Conservation (phyloP, 257 asterid genomes). For the Ballota nigra region DNA sequence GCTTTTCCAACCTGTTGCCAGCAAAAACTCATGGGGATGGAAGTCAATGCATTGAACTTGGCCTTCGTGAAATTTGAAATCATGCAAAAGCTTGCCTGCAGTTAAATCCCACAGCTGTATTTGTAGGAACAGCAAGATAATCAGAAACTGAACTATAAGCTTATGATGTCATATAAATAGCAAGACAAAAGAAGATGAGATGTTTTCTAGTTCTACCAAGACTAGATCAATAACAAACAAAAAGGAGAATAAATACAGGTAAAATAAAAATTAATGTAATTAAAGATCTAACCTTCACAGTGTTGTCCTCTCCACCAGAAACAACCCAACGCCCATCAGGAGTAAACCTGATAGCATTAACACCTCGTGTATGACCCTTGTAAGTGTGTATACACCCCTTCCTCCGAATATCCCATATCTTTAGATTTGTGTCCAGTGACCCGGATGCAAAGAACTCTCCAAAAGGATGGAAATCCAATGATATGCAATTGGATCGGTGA, state of each 20-base stretch:
- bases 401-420: conserved; percentile 97
- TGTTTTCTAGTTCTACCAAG: conserved; percentile 20
- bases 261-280: conserved; percentile 12
- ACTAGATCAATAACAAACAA: conserved; percentile 18
- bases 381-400: conserved; percentile 97
- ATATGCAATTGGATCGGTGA: conserved; percentile 96
- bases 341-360: conserved; percentile 86
- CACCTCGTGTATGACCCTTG: conserved; percentile 98
- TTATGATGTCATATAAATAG: not conserved
- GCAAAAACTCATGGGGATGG: conserved; percentile 92
- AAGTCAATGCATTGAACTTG: conserved; percentile 92
- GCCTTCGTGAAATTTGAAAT: conserved; percentile 90
- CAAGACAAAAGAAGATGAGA: conserved; percentile 12
- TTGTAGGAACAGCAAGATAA: conserved; percentile 26
- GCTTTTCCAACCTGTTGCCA: conserved; percentile 85
- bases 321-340: conserved; percentile 99
- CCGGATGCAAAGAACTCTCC: conserved; percentile 99
- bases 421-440: conserved; percentile 91
- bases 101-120: conserved; percentile 98
- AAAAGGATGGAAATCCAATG: conserved; percentile 96
- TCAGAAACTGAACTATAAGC: conserved; percentile 16
- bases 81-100: conserved; percentile 97
- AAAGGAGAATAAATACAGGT: not conserved
- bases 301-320: conserved; percentile 97
- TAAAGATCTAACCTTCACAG: conserved; percentile 69